phyloP scores from a whole-genome alignment of 2,329 filamentous ascomycete species.

The Colletotrichum tamarilloi region DNA sequence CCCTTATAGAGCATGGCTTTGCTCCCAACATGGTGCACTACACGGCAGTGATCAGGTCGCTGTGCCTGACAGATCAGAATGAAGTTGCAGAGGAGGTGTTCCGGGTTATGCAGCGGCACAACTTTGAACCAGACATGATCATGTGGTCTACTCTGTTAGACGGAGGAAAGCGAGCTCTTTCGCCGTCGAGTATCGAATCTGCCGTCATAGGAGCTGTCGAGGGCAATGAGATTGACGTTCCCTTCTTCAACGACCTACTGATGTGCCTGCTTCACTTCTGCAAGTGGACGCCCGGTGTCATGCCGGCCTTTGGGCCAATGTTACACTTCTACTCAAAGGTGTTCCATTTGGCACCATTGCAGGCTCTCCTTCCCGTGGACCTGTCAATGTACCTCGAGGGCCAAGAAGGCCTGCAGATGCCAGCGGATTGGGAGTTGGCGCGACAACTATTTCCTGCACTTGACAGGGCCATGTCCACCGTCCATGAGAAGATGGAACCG shows the following conservation, averaged over 20 bases:
- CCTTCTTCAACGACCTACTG: constrained; percentile 60
- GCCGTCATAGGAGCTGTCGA: constrained; percentile 47
- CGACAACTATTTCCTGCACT: constrained; percentile 44
- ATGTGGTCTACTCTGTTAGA: constrained; percentile 78
- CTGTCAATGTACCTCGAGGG: constrained; percentile 28
- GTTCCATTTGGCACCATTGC: constrained; percentile 59
- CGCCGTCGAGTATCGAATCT: constrained; percentile 62
- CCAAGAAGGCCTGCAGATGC: constrained; percentile 28
- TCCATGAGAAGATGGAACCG: constrained; percentile 45
- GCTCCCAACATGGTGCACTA: constrained; percentile 71
- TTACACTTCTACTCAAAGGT: constrained; percentile 60
- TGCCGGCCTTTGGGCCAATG: constrained; percentile 59
- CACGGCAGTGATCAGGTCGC: constrained; percentile 77
- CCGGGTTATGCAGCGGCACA: constrained; percentile 68
- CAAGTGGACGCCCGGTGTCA: constrained; percentile 43
- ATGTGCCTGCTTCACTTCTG: constrained; percentile 56
- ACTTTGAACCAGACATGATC: constrained; percentile 71
- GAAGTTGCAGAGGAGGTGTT: constrained; percentile 74
- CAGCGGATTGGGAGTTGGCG: constrained; percentile 31
- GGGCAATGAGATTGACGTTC: constrained; percentile 60
- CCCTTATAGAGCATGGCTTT: constrained; percentile 70
- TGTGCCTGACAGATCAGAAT: constrained; percentile 72
- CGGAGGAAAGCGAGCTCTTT: constrained; percentile 70
- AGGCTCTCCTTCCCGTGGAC: constrained; percentile 46
- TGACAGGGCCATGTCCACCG: constrained; percentile 43